Conservation (phyloP, 1,139 yeast genomes). For the Candida albicans region DNA sequence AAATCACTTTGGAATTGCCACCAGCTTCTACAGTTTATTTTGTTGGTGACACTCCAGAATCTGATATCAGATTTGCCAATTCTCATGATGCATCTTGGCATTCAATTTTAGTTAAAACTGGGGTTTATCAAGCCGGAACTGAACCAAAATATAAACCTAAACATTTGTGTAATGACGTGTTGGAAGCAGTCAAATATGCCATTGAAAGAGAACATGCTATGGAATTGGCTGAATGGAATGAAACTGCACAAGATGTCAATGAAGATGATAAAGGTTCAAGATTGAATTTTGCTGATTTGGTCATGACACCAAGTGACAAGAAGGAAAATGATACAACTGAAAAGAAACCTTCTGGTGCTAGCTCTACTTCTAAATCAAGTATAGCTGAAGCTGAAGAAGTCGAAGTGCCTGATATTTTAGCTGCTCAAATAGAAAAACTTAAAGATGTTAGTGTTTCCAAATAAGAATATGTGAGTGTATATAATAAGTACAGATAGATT, state of each 20-base stretch:
- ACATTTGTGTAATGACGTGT: constrained; percentile 66
- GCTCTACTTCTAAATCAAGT: constrained; percentile 18
- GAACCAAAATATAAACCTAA: constrained; percentile 78
- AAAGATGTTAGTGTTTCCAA: constrained; percentile 33
- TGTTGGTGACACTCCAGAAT: constrained; percentile 92
- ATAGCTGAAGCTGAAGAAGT: constrained; percentile 29
- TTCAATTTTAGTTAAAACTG: constrained; percentile 82
- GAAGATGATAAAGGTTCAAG: constrained; percentile 31
- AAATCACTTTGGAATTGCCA: constrained; percentile 60
- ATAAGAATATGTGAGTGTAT: constrained; percentile 1
- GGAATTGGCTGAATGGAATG: constrained; percentile 75
- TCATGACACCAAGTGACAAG: constrained; percentile 48
- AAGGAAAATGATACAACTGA: constrained; percentile 5
- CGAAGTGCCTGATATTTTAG: constrained; percentile 44
- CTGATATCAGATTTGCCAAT: constrained; percentile 84
- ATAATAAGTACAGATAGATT: neutral
- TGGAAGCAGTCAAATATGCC: constrained; percentile 80
- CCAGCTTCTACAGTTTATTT: constrained; percentile 85
- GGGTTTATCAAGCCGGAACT: constrained; percentile 81
- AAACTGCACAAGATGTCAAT: constrained; percentile 39
- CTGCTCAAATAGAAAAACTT: constrained; percentile 39
- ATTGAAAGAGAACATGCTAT: constrained; percentile 74
- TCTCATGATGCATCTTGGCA: constrained; percentile 83
- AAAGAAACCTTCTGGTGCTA: neutral
- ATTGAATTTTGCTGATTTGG: constrained; percentile 48